These are phyloP conservation scores for Amphirosellinia nigrospora DNA, from an alignment of 495 filamentous ascomycete genomes.

Conservation along the genomic window DNA sequence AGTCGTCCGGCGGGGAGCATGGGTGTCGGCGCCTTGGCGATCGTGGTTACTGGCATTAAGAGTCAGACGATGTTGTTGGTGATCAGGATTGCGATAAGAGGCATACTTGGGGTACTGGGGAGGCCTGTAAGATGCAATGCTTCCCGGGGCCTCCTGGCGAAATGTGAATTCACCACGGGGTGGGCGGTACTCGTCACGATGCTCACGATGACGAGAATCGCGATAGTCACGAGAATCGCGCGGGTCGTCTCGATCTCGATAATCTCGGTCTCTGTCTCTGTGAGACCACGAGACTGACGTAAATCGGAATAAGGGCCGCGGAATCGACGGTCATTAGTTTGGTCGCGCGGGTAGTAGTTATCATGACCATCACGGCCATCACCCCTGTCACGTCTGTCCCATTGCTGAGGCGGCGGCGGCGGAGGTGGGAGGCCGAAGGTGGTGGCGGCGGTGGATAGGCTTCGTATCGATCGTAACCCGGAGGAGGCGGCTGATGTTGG, in stretches of 20 bases:
- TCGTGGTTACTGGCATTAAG: conserved; percentile 19
- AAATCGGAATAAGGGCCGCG: conserved; percentile 32
- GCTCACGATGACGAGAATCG: conserved; percentile 1
- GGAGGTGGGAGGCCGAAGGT: conserved; percentile 23
- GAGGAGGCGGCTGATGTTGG: conserved; percentile 24
- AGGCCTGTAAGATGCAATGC: conserved; percentile 37
- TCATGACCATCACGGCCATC: conserved; percentile 6
- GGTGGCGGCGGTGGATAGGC: conserved; percentile 29
- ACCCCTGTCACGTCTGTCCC: conserved; percentile 30
- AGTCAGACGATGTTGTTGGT: conserved; percentile 22
- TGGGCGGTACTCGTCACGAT: conserved; percentile 29
- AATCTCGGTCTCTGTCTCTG: too few species aligned
- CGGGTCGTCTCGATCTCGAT: conserved; percentile 18
- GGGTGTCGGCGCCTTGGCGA: conserved; percentile 15
- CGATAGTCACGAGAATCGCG: conserved; percentile 4
- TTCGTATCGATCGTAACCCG: conserved; percentile 22
- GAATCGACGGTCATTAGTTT: conserved; percentile 28
- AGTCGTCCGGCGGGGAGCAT: conserved; percentile 28
- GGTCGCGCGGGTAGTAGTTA: conserved; percentile 21
- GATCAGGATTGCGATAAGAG: conserved; percentile 26
- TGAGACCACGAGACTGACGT: conserved; percentile 2
- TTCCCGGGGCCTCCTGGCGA: conserved; percentile 47
- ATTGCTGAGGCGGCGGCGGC: conserved; percentile 28
- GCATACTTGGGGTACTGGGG: conserved; percentile 31
- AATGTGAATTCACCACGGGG: conserved; percentile 56